Conservation (phyloP, 2,329 filamentous ascomycete genomes). For the Dactylonectria macrodidyma region DNA sequence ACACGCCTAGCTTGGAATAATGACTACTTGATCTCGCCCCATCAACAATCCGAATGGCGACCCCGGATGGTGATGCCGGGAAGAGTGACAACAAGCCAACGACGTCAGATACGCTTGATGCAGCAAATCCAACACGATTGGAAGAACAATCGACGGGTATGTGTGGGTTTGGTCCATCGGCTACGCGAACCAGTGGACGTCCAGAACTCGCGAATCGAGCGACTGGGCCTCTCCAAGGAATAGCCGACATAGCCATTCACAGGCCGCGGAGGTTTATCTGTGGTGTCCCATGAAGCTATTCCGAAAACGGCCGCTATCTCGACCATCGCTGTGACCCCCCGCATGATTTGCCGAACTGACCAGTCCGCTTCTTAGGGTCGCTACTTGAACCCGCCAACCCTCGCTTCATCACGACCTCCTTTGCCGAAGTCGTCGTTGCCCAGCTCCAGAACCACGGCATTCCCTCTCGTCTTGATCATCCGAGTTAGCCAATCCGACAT, state of each 20-base stretch:
- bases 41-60: too few relatives aligned
- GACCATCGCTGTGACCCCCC: background rate
- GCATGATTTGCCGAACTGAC: slow-evolving; percentile 22
- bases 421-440: background rate
- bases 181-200: slow-evolving; percentile 14
- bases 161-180: slow-evolving; percentile 1
- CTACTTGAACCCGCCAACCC: background rate
- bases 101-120: too few relatives aligned
- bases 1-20: too few relatives aligned
- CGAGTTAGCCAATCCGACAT: slow-evolving; percentile 20
- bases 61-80: too few relatives aligned
- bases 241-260: slow-evolving; percentile 40
- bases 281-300: background rate
- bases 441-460: background rate
- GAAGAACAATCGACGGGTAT: background rate
- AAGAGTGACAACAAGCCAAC: background rate
- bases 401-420: background rate
- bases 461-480: background rate
- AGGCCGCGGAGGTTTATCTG: background rate
- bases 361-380: slow-evolving; percentile 10
- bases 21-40: too few relatives aligned
- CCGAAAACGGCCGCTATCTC: background rate
- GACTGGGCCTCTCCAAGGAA: background rate
- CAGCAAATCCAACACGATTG: background rate
- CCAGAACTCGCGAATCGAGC: background rate